These are phyloP conservation scores for Fusarium irregulare DNA, from an alignment of 2,329 filamentous ascomycete genomes.

Conservation along the genomic window DNA sequence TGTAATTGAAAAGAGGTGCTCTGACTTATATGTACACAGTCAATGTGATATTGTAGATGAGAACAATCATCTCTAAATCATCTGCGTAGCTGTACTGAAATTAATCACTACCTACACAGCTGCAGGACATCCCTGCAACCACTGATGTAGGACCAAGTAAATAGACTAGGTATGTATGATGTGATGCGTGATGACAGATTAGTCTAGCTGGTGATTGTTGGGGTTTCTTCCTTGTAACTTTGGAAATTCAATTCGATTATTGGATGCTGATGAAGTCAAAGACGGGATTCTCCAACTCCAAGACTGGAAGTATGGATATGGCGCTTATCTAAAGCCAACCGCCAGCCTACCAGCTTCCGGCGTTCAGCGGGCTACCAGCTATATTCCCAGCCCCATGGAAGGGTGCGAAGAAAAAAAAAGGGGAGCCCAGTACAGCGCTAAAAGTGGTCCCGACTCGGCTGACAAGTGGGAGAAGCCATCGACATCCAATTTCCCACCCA, in stretches of 20 bases:
- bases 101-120: conserved; percentile 12
- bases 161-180: conserved; percentile 8
- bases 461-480: conserved; percentile 43
- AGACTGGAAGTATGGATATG: conserved; percentile 19
- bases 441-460: conserved; percentile 43
- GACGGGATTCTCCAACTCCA: conserved; percentile 24
- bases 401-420: conserved; percentile 24
- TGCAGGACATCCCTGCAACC: conserved; percentile 25
- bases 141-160: conserved; percentile 1
- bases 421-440: conserved; percentile 37
- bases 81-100: conserved; percentile 27
- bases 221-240: conserved; percentile 14
- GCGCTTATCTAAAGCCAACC: conserved; percentile 22
- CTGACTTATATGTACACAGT: not conserved
- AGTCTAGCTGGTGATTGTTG: conserved; percentile 9
- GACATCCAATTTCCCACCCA: conserved; percentile 45
- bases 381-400: conserved; percentile 11
- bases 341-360: not conserved
- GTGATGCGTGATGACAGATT: conserved; percentile 14
- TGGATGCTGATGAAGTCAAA: conserved; percentile 4
- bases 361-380: not conserved
- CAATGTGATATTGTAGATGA: not conserved
- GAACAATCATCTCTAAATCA: not conserved
- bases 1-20: not conserved
- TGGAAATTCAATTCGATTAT: conserved; percentile 8